Evolutionary conservation across 768 basidiomycete genomes (phyloP).

Genomic region (Kwoniella sp.): DNA sequence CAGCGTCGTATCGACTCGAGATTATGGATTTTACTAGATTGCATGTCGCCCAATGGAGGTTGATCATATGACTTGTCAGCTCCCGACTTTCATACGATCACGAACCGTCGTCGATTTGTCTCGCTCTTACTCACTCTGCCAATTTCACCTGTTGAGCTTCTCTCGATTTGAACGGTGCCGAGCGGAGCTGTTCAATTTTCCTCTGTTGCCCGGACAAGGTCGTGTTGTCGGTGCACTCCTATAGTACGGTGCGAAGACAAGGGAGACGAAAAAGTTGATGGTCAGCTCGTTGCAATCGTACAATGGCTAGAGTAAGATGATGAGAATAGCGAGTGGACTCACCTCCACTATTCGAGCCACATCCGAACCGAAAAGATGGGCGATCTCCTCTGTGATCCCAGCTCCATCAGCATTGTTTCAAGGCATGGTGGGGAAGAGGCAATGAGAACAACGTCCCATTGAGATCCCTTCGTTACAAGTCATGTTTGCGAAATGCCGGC

Average conservation of each 20-base stretch:
- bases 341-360: conserved; percentile 54
- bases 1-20: conserved; percentile 48
- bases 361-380: conserved; percentile 46
- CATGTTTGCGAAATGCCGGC: no score
- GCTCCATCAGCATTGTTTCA: background rate
- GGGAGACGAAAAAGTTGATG: no score
- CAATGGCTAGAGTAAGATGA: no score
- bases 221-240: conserved; percentile 54
- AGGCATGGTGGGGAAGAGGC: no score
- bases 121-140: conserved; percentile 47
- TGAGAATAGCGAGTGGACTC: no score
- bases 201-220: conserved; percentile 36
- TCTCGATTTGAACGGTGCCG: conserved; percentile 45
- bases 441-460: no score
- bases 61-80: no score
- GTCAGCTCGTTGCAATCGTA: no score
- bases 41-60: no score
- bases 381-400: conserved; percentile 43
- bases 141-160: conserved; percentile 55
- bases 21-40: conserved; percentile 53
- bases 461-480: background rate
- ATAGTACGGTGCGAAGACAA: background rate
- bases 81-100: no score
- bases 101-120: no score
- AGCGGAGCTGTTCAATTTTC: conserved; percentile 47